A percentile compares a stretch with the other conserved stretches of the same genome.
Evolutionary conservation across 1,284 basidiomycete species (phyloP).

Genomic region (Ustilago loliicola): DNA sequence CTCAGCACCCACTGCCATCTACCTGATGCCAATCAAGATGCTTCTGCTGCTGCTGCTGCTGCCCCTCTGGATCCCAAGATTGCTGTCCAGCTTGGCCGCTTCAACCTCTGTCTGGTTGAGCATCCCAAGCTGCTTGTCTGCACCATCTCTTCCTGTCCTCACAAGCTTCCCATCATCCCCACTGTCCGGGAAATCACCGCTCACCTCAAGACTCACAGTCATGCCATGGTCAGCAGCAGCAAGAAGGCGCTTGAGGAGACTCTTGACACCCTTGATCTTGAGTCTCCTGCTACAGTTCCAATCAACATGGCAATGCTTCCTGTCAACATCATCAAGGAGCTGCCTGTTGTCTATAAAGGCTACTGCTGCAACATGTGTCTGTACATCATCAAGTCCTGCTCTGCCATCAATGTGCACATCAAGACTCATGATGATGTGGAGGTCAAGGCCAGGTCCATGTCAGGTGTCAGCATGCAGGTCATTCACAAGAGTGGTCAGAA

Average conservation of each 20-base stretch:
- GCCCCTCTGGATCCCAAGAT: neutral
- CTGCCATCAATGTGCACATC: neutral
- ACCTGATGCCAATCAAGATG: no score
- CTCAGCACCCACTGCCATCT: neutral
- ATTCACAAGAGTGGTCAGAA: neutral
- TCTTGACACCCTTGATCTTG: neutral
- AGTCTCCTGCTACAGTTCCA: neutral
- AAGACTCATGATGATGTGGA: neutral
- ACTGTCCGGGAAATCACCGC: neutral
- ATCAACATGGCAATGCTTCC: neutral
- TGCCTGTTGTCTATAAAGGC: neutral
- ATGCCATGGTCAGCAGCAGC: neutral
- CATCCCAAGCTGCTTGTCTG: conserved; percentile 2
- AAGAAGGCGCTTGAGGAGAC: neutral
- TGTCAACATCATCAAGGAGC: conserved; percentile 11
- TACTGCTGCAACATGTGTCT: neutral
- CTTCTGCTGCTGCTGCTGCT: neutral
- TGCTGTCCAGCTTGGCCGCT: conserved; percentile 2
- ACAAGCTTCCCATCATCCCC: neutral
- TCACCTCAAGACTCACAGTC: neutral
- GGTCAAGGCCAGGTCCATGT: neutral
- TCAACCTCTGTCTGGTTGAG: conserved; percentile 2
- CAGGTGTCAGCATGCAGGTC: neutral
- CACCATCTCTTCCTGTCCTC: neutral
- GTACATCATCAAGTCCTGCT: neutral